Evolutionary conservation across 2,329 filamentous ascomycete genomes (phyloP), one percentile per base, ranked within the genome.

Genomic region (Pseudocercospora fijiensis): DNA sequence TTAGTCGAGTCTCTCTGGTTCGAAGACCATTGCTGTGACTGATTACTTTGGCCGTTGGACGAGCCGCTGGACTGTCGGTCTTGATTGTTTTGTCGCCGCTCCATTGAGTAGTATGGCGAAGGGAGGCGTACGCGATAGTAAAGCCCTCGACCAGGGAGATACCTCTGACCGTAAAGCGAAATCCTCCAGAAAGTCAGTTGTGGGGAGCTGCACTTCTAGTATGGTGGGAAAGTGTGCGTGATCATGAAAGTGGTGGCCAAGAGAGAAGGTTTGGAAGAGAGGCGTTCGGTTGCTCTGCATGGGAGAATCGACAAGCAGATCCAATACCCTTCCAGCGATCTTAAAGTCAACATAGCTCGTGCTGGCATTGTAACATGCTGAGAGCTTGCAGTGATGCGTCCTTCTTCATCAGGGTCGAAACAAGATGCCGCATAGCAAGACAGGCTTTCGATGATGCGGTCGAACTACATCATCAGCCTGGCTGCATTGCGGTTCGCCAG

Each of bases 351-450:
- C 18, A 30, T 18, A 27, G 22, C 49, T 53, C 49, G 49, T 53
- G 26, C 22, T 26, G 24, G 26, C 49, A 28, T 28, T 53, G 49
- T 53, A 53, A 26, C 49, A 53, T 53, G 26, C 49, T 24, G 49
- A 27, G 20, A 28, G 22, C 16, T 26, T 53, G 49, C 26, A 26
- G 26, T 26, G 22, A 26, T 26, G 49, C 45, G 8, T 49, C 49
- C 49, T 53, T 53, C 49, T 30, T 53, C 49, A 30, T 53, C 49
- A 30, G 49, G 49, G 49, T 53, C 49, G 24, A 53, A 28, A 53
- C 49, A 53, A n/a, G 26, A 53, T 53, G 49, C 49, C 49, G 26
- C 49, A 24, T 24, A 27, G 22, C 49, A 26, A 53, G 53, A 33
- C 53, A 22, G 53, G 41, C 53, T 56, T 56, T 37, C 22, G n/a